phyloP scores from a whole-genome alignment of 306 rosid genomes.

The Luffa acutangula region DNA sequence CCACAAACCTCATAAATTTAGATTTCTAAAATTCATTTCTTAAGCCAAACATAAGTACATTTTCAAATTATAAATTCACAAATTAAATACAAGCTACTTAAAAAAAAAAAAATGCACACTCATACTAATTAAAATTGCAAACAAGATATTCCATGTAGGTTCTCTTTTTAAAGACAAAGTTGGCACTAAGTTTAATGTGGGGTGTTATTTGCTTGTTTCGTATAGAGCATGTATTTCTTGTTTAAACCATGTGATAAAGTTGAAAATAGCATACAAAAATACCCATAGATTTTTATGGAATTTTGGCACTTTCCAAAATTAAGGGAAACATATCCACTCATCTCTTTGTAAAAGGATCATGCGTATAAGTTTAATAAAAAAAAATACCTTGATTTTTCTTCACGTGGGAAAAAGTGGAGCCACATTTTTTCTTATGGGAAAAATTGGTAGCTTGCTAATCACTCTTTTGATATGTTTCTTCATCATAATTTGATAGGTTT shows the following conservation, averaged over 20 bases:
- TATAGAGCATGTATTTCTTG: constrained; percentile 20
- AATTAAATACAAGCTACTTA: background rate
- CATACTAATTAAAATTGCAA: background rate
- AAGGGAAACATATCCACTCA: constrained; percentile 28
- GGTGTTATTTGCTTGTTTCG: background rate
- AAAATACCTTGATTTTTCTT: background rate
- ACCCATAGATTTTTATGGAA: background rate
- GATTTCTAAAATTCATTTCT: background rate
- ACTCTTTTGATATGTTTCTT: background rate
- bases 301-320: constrained; percentile 39
- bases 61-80: too few relatives aligned
- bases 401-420: background rate
- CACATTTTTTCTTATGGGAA: background rate
- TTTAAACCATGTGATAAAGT: constrained; percentile 14
- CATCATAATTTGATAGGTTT: background rate
- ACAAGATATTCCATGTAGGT: background rate
- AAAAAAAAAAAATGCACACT: background rate
- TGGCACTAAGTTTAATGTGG: background rate
- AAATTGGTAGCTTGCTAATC: background rate
- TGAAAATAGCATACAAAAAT: background rate
- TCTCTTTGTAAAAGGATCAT: background rate
- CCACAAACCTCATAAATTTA: background rate
- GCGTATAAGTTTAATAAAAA: background rate
- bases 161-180: background rate
- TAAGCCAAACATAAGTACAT: background rate